phyloP scores from a whole-genome alignment of 768 basidiomycete genomes.

The Lactarius quietus region DNA sequence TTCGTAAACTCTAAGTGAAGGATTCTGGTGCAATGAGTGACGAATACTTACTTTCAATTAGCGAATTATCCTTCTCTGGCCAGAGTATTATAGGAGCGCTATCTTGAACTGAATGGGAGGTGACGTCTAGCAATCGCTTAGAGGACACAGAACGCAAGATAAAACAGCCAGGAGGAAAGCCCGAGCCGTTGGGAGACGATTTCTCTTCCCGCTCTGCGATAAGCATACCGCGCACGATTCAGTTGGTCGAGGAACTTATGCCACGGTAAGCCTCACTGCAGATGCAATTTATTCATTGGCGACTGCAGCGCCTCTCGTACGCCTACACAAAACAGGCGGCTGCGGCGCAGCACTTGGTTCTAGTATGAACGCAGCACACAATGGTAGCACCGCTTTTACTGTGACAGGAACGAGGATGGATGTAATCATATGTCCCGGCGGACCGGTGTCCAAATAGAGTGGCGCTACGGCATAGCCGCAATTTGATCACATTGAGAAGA shows the following conservation, averaged over 20 bases:
- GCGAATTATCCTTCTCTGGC: conserved; percentile 68
- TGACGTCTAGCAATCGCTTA: conserved; percentile 56
- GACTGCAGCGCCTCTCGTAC: not conserved
- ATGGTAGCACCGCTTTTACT: not conserved
- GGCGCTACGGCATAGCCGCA: no score
- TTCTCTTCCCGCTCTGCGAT: conserved; percentile 9
- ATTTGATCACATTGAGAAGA: no score
- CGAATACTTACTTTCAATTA: conserved; percentile 61
- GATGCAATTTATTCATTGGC: not conserved
- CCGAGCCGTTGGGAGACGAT: conserved; percentile 22
- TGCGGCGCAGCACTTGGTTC: not conserved
- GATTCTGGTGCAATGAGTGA: not conserved
- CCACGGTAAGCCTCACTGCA: not conserved
- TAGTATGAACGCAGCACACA: not conserved
- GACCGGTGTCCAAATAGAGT: not conserved
- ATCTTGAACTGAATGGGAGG: conserved; percentile 50
- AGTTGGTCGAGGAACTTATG: not conserved
- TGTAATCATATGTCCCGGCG: not conserved
- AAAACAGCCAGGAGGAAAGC: conserved; percentile 54
- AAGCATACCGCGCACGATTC: not conserved
- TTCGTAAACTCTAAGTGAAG: conserved; percentile 3
- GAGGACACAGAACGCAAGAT: conserved; percentile 53
- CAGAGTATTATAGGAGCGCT: conserved; percentile 61
- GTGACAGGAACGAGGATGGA: no score
- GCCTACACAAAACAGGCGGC: not conserved